Evolutionary conservation across 1,284 basidiomycete species (phyloP).

Genomic region (Entoloma clypeatum): DNA sequence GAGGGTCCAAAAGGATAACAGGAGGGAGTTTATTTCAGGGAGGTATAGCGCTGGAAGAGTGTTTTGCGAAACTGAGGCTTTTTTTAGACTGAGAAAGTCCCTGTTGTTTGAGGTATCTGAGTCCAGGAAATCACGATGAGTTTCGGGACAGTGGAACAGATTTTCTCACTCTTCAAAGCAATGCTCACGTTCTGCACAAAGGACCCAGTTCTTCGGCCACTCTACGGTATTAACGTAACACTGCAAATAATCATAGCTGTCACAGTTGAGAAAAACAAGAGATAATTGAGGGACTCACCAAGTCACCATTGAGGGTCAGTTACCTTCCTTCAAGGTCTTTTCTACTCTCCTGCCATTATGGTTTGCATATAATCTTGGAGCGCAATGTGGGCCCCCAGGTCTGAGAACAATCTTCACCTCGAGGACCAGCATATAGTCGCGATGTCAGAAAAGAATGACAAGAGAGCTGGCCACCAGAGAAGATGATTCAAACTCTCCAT

Average conservation of each 20-base stretch:
- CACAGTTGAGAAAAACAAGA: too few species aligned
- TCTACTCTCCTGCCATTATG: too few species aligned
- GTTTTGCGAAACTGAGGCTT: constrained; percentile 59
- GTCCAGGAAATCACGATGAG: background rate
- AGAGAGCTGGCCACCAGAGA: too few species aligned
- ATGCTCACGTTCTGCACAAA: constrained; percentile 79
- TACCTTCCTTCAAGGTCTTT: too few species aligned
- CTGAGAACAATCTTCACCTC: too few species aligned
- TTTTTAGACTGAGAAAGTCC: constrained; percentile 77
- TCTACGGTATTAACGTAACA: constrained; percentile 87
- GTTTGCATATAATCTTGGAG: too few species aligned
- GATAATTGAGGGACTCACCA: too few species aligned
- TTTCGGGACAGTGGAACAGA: constrained; percentile 4
- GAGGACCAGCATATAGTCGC: too few species aligned
- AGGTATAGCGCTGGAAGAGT: constrained; percentile 68
- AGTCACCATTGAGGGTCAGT: too few species aligned
- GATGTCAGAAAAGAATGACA: too few species aligned
- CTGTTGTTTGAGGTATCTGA: constrained; percentile 88
- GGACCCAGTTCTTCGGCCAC: constrained; percentile 88
- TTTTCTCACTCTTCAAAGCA: constrained; percentile 89
- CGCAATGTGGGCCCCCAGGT: too few species aligned
- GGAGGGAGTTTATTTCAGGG: constrained; percentile 51
- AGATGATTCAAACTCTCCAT: too few species aligned
- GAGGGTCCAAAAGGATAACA: constrained; percentile 89
- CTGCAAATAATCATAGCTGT: constrained; percentile 93